A percentile compares a stretch with the other conserved stretches of the same genome.
These are phyloP conservation scores for cucumber (Cucumis sativus) DNA, from an alignment of 306 rosid species.

Conservation along the genomic window Cucumber_9930_V3 NC_026658.2:23409501-23410000, in stretches of 20 bases:
- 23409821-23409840: neutral
- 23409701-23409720: constrained; percentile 44
- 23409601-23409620: neutral
- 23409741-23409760: neutral
- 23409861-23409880: neutral
- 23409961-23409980: constrained; percentile 7
- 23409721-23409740: constrained; percentile 27
- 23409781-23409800: neutral
- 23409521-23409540: neutral
- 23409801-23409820: neutral
- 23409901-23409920: constrained; percentile 19
- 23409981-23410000: constrained; percentile 11
- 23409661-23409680: constrained; percentile 25
- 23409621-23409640: neutral
- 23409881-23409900: constrained; percentile 5
- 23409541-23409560: neutral
- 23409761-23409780: neutral
- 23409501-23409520: neutral
- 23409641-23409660: neutral
- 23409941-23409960: constrained; percentile 15
- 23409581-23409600: neutral
- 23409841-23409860: neutral
- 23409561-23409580: neutral
- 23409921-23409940: constrained; percentile 5
- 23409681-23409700: constrained; percentile 34